Percentiles rank a stretch among this genome's conserved stretches.
phyloP scores from a whole-genome alignment of 768 basidiomycete genomes.

The Mycena latifolia region DNA sequence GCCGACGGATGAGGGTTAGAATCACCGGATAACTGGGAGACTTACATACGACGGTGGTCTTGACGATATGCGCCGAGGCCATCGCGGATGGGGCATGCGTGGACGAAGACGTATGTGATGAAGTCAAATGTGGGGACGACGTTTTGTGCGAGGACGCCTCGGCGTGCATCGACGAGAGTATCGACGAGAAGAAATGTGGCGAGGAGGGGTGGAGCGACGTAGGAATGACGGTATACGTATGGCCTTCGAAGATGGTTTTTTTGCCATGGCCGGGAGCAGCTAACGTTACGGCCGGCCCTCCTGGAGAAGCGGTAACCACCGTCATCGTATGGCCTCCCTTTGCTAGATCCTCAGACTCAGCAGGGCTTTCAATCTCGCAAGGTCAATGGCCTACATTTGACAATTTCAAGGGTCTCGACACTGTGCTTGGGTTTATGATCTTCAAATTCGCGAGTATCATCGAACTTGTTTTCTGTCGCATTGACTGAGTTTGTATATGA shows the following conservation, averaged over 20 bases:
- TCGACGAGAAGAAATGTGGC: too few species aligned
- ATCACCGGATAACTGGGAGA: background rate
- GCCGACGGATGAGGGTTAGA: background rate
- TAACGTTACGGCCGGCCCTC: background rate
- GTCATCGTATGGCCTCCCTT: conserved; percentile 3
- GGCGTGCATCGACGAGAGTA: too few species aligned
- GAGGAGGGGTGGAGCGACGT: background rate
- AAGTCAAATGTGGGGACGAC: too few species aligned
- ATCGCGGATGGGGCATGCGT: too few species aligned
- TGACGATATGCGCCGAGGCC: background rate
- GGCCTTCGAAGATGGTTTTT: conserved; percentile 2
- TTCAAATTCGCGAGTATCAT: background rate
- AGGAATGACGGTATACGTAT: conserved; percentile 3
- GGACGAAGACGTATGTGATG: too few species aligned
- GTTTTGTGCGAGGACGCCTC: too few species aligned
- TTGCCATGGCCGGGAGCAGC: background rate
- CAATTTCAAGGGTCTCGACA: conserved; percentile 7
- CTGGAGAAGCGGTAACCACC: background rate
- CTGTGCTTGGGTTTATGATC: background rate
- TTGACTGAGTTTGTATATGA: background rate
- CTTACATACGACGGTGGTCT: conserved; percentile 1
- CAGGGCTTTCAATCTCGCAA: background rate
- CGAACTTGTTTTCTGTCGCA: background rate
- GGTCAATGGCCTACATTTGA: background rate
- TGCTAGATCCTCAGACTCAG: background rate